phyloP scores from a whole-genome alignment of 495 filamentous ascomycete genomes.

The Lindgomyces ingoldianus region DNA sequence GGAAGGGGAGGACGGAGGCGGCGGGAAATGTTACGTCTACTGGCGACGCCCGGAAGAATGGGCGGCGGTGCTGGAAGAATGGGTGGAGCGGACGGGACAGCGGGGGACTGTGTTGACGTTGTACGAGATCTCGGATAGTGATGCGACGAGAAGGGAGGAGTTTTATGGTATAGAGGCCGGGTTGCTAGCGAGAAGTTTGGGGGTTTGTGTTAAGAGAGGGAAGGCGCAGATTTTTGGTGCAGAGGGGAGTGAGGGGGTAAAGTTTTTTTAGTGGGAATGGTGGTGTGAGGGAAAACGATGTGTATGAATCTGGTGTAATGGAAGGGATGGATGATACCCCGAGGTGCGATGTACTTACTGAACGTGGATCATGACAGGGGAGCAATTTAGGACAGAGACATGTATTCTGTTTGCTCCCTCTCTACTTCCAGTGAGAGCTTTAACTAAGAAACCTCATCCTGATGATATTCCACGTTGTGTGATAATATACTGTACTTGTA shows the following conservation, averaged over 20 bases:
- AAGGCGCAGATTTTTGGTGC: constrained; percentile 90
- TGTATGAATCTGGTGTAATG: too few relatives aligned
- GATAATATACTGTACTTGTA: too few relatives aligned
- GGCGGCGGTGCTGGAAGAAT: constrained; percentile 56
- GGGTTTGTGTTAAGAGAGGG: constrained; percentile 78
- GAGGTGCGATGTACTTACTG: too few relatives aligned
- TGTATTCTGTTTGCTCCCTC: too few relatives aligned
- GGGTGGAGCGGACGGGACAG: constrained; percentile 74
- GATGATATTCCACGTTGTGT: too few relatives aligned
- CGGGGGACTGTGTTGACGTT: constrained; percentile 72
- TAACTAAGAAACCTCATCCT: too few relatives aligned
- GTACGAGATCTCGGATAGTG: constrained; percentile 72
- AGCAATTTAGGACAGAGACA: too few relatives aligned
- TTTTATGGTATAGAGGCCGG: constrained; percentile 87
- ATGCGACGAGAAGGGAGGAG: constrained; percentile 63
- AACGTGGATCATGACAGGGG: too few relatives aligned
- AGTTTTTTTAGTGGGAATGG: constrained; percentile 73
- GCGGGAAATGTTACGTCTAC: constrained; percentile 59
- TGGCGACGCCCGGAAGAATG: constrained; percentile 75
- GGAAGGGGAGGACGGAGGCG: constrained; percentile 37
- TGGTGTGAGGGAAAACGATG: not conserved
- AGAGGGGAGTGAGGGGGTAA: constrained; percentile 85
- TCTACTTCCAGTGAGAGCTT: too few relatives aligned
- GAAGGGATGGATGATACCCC: not conserved
- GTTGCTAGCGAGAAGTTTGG: constrained; percentile 73